Conservation (phyloP, 2,329 filamentous ascomycete genomes). For the Exophiala aquamarina region DNA sequence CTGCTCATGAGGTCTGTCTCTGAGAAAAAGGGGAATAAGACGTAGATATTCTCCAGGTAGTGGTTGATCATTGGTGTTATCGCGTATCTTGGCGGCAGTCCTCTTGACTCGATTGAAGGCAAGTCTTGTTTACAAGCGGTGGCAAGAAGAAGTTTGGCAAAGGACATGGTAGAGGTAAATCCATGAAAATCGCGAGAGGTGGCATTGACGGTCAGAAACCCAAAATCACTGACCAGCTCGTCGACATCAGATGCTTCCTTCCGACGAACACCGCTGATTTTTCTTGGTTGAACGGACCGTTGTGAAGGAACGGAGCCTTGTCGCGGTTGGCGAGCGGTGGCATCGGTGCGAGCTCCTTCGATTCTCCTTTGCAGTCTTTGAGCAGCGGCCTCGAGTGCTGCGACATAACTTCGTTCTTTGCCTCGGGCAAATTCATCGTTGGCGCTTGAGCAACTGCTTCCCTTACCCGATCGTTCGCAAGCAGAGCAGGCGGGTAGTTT, state of each 20-base stretch:
- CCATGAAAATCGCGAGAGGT: conserved; percentile 92
- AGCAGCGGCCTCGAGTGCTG: conserved; percentile 86
- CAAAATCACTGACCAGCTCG: conserved; percentile 89
- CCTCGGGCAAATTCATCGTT: conserved; percentile 95
- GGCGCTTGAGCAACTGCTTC: conserved; percentile 84
- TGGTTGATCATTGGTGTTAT: conserved; percentile 72
- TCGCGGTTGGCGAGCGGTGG: conserved; percentile 55
- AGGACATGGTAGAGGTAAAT: conserved; percentile 84
- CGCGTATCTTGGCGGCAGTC: conserved; percentile 69
- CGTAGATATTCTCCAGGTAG: conserved; percentile 80
- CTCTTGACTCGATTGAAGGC: conserved; percentile 58
- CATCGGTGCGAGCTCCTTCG: conserved; percentile 37
- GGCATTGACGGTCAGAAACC: conserved; percentile 90
- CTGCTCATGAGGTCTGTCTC: conserved; percentile 76
- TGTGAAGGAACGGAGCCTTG: conserved; percentile 27
- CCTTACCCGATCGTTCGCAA: conserved; percentile 86
- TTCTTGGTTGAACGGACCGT: conserved; percentile 31
- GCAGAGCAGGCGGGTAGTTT: conserved; percentile 94
- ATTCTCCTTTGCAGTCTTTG: conserved; percentile 83
- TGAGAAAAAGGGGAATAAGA: conserved; percentile 77
- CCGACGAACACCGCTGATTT: conserved; percentile 42
- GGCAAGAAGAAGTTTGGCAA: conserved; percentile 83
- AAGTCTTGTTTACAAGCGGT: conserved; percentile 73
- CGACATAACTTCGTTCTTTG: conserved; percentile 95
- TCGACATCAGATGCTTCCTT: conserved; percentile 85